Conservation (phyloP, 1,284 basidiomycete species). For the Limonomyces culmigenus region DNA sequence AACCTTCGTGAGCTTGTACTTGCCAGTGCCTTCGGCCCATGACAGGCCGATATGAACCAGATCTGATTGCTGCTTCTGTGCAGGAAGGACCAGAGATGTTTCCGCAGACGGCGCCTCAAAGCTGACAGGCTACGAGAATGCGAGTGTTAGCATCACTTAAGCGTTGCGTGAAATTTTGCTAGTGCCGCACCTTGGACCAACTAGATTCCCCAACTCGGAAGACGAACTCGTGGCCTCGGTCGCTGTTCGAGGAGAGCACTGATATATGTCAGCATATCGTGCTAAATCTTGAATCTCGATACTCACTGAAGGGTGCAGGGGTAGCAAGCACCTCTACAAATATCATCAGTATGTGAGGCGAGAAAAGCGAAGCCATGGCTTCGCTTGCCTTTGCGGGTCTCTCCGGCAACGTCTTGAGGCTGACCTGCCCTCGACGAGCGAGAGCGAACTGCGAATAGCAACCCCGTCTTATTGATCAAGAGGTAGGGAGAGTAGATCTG, state of each 20-base stretch:
- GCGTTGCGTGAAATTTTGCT: slow-evolving; percentile 2
- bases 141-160: slow-evolving; percentile 3
- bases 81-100: slow-evolving; percentile 65
- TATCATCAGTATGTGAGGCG: slow-evolving; percentile 3
- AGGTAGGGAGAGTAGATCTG: slow-evolving; percentile 93
- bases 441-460: slow-evolving; percentile 65
- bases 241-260: slow-evolving; percentile 84
- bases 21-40: slow-evolving; percentile 86
- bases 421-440: slow-evolving; percentile 56
- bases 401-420: slow-evolving; percentile 77
- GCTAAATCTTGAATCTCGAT: slow-evolving; percentile 5
- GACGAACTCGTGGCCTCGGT: slow-evolving; percentile 73
- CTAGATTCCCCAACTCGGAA: slow-evolving; percentile 76
- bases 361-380: slow-evolving; percentile 1
- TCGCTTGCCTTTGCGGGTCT: slow-evolving; percentile 35
- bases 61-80: slow-evolving; percentile 49
- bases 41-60: slow-evolving; percentile 84
- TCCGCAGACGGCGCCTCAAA: slow-evolving; percentile 89
- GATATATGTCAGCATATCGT: slow-evolving; percentile 13
- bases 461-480: slow-evolving; percentile 84
- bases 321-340: slow-evolving; percentile 35
- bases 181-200: slow-evolving; percentile 45
- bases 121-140: slow-evolving; percentile 46
- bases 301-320: slow-evolving; percentile 63
- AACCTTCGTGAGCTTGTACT: slow-evolving; percentile 94